A percentile compares a stretch with the other conserved stretches of the same genome.
phyloP scores from a whole-genome alignment of 148 eudicot species.

The Chenopodium suecicum region DNA sequence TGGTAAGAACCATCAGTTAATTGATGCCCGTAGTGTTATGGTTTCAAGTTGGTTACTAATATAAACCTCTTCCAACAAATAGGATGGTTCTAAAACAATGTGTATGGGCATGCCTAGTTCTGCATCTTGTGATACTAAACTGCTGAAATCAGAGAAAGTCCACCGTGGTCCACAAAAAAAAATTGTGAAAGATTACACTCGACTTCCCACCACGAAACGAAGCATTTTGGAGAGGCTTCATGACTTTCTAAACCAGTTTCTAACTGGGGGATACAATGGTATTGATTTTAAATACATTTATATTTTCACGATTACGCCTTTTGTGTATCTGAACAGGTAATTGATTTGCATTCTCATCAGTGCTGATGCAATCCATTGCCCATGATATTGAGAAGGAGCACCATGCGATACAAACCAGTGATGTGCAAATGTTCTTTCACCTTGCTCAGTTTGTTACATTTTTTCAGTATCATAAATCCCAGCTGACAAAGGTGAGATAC shows the following conservation, averaged over 20 bases:
- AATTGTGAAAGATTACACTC: constrained; percentile 51
- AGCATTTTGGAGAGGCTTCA: constrained; percentile 53
- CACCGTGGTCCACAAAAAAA: constrained; percentile 71
- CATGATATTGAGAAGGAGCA: constrained; percentile 89
- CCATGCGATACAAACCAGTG: constrained; percentile 65
- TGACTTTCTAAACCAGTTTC: constrained; percentile 71
- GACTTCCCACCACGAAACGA: constrained; percentile 59
- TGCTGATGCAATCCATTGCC: constrained; percentile 77
- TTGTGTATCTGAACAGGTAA: not conserved
- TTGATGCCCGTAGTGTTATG: not conserved
- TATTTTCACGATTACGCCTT: not conserved
- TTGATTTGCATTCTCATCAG: constrained; percentile 39
- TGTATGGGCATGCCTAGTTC: constrained; percentile 71
- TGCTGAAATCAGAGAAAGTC: constrained; percentile 56
- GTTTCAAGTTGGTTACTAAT: constrained; percentile 8
- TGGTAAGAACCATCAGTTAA: constrained; percentile 49
- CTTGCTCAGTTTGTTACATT: constrained; percentile 83
- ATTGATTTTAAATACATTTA: constrained; percentile 10
- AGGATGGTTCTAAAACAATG: constrained; percentile 88
- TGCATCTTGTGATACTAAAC: constrained; percentile 44
- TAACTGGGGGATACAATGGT: constrained; percentile 94
- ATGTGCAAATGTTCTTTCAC: constrained; percentile 74
- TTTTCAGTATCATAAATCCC: constrained; percentile 70
- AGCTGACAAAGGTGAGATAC: constrained; percentile 52
- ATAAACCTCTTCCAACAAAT: constrained; percentile 21